These are phyloP conservation scores for Sugiyamaella paludigena DNA, from an alignment of 1,139 yeast genomes.

Conservation along the genomic window DNA sequence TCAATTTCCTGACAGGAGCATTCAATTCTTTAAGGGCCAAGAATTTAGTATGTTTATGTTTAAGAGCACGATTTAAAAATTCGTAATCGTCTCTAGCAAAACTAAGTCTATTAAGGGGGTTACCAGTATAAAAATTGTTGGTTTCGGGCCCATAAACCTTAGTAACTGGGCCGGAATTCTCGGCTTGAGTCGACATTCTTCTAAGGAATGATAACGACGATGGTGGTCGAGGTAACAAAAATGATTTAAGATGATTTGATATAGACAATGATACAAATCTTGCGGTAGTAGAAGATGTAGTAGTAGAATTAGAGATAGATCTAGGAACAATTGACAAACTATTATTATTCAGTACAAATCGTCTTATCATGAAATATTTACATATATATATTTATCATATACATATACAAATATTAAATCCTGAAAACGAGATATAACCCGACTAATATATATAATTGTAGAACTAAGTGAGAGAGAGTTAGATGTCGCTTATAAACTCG, in stretches of 20 bases:
- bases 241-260: not conserved
- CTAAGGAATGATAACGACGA: not conserved
- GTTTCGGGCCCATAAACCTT: conserved; percentile 23
- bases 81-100: conserved; percentile 67
- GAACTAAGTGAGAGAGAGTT: no score
- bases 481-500: no score
- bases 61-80: conserved; percentile 55
- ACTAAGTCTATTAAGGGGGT: conserved; percentile 65
- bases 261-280: not conserved
- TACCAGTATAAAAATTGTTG: conserved; percentile 20
- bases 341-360: no score
- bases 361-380: no score
- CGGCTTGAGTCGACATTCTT: not conserved
- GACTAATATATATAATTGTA: no score
- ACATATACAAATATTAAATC: no score
- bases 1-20: conserved; percentile 13
- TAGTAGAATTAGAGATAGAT: not conserved
- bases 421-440: no score
- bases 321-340: not conserved
- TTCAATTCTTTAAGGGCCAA: conserved; percentile 47
- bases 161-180: conserved; percentile 21
- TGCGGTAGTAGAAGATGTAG: not conserved
- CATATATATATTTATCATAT: no score
- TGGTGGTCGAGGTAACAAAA: not conserved
- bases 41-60: conserved; percentile 54